phyloP scores from a whole-genome alignment of 1,284 basidiomycete genomes.

The Moniliophthora roreri region DNA sequence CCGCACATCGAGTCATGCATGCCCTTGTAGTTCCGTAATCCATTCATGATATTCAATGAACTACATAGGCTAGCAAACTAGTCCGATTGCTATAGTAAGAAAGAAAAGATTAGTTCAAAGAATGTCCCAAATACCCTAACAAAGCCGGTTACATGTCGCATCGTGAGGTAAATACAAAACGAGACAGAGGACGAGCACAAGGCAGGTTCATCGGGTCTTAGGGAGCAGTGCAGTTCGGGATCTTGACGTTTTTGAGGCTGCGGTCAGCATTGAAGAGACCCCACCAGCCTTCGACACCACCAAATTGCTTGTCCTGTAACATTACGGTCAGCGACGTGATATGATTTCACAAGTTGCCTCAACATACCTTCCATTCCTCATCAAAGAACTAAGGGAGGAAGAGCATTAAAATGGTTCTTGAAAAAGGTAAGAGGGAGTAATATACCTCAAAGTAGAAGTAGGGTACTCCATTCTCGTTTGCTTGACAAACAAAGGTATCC shows the following conservation, averaged over 20 bases:
- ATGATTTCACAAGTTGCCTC: slow-evolving; percentile 13
- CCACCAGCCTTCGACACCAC: slow-evolving; percentile 85
- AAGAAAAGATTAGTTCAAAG: no score
- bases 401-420: slow-evolving; percentile 1
- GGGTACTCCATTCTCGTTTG: slow-evolving; percentile 77
- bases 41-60: not conserved
- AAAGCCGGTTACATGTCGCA: no score
- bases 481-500: slow-evolving; percentile 85
- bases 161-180: not conserved
- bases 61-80: not conserved
- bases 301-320: slow-evolving; percentile 52
- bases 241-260: slow-evolving; percentile 55
- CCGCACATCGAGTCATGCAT: no score
- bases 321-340: not conserved
- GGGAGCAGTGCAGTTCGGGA: slow-evolving; percentile 44
- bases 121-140: no score
- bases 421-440: slow-evolving; percentile 16
- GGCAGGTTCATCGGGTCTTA: slow-evolving; percentile 16
- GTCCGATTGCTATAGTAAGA: no score
- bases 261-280: slow-evolving; percentile 48
- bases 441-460: slow-evolving; percentile 84
- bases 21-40: no score
- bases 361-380: slow-evolving; percentile 76
- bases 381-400: slow-evolving; percentile 67
- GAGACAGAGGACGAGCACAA: not conserved